Base-by-base conservation (phyloP, 2,329 filamentous ascomycete genomes). In the Zymoseptoria crescenta region DNA sequence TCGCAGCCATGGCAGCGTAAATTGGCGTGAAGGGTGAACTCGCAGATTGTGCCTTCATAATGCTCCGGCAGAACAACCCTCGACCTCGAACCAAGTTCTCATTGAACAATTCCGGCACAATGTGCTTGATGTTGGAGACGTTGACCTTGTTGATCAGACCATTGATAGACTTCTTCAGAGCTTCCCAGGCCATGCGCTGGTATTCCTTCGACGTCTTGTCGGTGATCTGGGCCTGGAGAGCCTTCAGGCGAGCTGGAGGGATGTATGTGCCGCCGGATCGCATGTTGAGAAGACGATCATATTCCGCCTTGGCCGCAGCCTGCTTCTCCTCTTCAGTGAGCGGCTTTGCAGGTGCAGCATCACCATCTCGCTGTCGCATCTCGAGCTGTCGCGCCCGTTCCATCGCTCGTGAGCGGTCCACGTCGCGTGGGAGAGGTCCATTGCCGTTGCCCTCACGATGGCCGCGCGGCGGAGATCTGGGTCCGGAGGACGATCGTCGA, bases 91-190 rank as follows among this genome's bases (percentile, higher is more conserved):
- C 81, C 68, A 99, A 76, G 73, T 99, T 99, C 80, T 99, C 94
- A 54, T 86, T 85, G 75, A 99, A 99, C 52, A 99, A 81, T 76
- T 99, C 94, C 1, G 93, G 93, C 24, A 97, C 91, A 63, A 99
- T 96, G 71, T 89, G 84, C 76, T 99, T 97, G 81, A 99, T 97
- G 74, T 99, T 99, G 35, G 89, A 90, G 58, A 93, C 89, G 76
- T 97, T 97, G 80, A 96, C 89, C 80, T 99, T 99, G 82, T 99
- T 99, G 81, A 99, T 96, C 65, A 99, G 79, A 68, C 94, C 94
- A 73, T 99, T 97, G 77, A 99, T 96, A 54, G 89, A 94, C 80
- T 99, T 99, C 79, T 99, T 99, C 70, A 99, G 79, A 10, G 93
- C 93, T 76, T 99, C 94, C 94, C 94, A 99, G 8, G 92, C 91